These are phyloP conservation scores for Colletotrichum orchidophilum DNA, from an alignment of 2,329 filamentous ascomycete genomes.

Conservation along the genomic window DNA sequence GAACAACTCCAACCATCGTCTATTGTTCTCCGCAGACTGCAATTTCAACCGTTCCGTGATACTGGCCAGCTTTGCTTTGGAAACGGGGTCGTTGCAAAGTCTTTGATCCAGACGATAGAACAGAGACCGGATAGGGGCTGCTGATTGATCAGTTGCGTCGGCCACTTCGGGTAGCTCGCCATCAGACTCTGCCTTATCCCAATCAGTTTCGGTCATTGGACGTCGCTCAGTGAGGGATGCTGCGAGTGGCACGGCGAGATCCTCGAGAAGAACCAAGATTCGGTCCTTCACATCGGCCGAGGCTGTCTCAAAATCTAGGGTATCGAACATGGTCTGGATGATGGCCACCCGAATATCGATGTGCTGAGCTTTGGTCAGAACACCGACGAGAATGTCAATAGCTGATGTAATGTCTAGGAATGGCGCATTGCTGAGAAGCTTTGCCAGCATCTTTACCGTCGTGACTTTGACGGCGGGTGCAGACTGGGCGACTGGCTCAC, in stretches of 20 bases:
- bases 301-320: neutral
- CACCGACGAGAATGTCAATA: neutral
- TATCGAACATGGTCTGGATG: slow-evolving; percentile 5
- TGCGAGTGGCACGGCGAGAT: neutral
- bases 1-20: neutral
- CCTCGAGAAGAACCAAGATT: neutral
- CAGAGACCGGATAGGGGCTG: neutral
- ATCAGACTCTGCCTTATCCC: neutral
- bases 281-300: neutral
- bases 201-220: neutral
- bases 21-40: slow-evolving; percentile 5
- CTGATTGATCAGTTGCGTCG: neutral
- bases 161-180: neutral
- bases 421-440: slow-evolving; percentile 7
- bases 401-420: neutral
- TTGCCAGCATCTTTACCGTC: slow-evolving; percentile 19
- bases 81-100: neutral
- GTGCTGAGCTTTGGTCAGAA: slow-evolving; percentile 8
- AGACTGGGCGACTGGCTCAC: neutral
- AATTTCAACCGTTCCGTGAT: neutral
- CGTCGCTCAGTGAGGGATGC: neutral
- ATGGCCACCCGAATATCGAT: slow-evolving; percentile 11
- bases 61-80: neutral
- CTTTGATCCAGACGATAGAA: neutral
- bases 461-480: slow-evolving; percentile 7